phyloP scores from a whole-genome alignment of 306 rosid species.

The Cucumis melo region DNA sequence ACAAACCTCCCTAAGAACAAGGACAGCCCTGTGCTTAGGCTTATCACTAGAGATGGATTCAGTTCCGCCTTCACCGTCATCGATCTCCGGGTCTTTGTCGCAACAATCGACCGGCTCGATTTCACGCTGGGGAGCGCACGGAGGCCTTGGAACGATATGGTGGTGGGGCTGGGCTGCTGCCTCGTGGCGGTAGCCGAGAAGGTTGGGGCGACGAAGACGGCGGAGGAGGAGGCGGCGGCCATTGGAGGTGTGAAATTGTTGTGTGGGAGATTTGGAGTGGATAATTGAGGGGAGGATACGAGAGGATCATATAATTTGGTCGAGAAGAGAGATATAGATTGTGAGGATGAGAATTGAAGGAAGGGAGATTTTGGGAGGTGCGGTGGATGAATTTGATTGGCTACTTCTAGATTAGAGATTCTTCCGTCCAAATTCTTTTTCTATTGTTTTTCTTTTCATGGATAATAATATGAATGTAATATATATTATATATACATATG shows the following conservation, averaged over 20 bases:
- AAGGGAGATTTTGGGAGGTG: slow-evolving; percentile 30
- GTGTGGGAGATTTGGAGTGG: background rate
- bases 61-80: slow-evolving; percentile 53
- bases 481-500: too few species aligned
- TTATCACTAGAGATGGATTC: slow-evolving; percentile 59
- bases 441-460: background rate
- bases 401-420: slow-evolving; percentile 40
- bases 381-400: slow-evolving; percentile 46
- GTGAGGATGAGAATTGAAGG: slow-evolving; percentile 22
- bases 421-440: background rate
- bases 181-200: slow-evolving; percentile 27
- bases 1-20: slow-evolving; percentile 88
- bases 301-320: slow-evolving; percentile 8
- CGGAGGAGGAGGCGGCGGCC: slow-evolving; percentile 36
- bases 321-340: slow-evolving; percentile 2
- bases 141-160: slow-evolving; percentile 64
- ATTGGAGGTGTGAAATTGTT: background rate
- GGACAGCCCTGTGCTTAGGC: slow-evolving; percentile 93
- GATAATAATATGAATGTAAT: too few species aligned
- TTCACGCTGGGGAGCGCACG: slow-evolving; percentile 22
- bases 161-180: slow-evolving; percentile 23
- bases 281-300: background rate
- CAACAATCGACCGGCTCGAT: background rate
- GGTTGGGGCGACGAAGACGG: slow-evolving; percentile 31
- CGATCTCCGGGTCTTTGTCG: slow-evolving; percentile 14